Percentiles rank a stretch among this genome's conserved stretches.
Conservation (phyloP, 1,284 basidiomycete species). For the Fomes fomentarius region DNA sequence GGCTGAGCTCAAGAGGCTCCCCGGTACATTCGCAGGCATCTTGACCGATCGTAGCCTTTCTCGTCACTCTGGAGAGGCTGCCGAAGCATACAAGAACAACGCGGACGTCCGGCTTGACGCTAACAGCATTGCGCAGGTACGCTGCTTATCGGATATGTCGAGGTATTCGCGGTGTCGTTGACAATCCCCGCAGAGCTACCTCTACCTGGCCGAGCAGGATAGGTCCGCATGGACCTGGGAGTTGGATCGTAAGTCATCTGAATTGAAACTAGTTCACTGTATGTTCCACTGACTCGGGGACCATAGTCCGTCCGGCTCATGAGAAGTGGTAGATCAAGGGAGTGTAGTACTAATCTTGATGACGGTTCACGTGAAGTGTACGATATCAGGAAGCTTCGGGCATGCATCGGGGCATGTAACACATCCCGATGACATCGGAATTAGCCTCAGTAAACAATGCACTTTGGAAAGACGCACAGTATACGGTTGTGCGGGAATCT, state of each 20-base stretch:
- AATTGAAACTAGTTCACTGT: not conserved
- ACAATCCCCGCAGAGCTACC: slow-evolving; percentile 36
- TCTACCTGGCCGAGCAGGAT: slow-evolving; percentile 44
- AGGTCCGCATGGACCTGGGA: slow-evolving; percentile 54
- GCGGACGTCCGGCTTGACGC: slow-evolving; percentile 54
- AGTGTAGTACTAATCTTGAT: too few relatives aligned
- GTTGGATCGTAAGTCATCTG: slow-evolving; percentile 39
- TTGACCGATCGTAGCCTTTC: slow-evolving; percentile 45
- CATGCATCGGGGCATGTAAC: too few relatives aligned
- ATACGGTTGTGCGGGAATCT: too few relatives aligned
- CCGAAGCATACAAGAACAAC: slow-evolving; percentile 48
- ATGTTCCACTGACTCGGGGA: not conserved
- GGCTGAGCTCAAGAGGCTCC: too few relatives aligned
- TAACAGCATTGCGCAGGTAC: slow-evolving; percentile 65
- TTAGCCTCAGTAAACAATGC: too few relatives aligned
- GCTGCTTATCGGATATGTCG: not conserved
- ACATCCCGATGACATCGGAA: too few relatives aligned
- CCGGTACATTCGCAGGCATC: slow-evolving; percentile 40
- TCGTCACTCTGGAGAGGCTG: slow-evolving; percentile 18
- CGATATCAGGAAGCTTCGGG: too few relatives aligned
- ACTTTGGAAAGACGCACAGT: too few relatives aligned
- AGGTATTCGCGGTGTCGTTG: not conserved
- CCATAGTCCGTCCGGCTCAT: slow-evolving; percentile 8
- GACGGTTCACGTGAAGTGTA: too few relatives aligned
- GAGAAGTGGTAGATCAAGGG: not conserved